These are phyloP conservation scores for Capronia epimyces DNA, from an alignment of 2,329 filamentous ascomycete genomes.

Conservation along the genomic window DNA sequence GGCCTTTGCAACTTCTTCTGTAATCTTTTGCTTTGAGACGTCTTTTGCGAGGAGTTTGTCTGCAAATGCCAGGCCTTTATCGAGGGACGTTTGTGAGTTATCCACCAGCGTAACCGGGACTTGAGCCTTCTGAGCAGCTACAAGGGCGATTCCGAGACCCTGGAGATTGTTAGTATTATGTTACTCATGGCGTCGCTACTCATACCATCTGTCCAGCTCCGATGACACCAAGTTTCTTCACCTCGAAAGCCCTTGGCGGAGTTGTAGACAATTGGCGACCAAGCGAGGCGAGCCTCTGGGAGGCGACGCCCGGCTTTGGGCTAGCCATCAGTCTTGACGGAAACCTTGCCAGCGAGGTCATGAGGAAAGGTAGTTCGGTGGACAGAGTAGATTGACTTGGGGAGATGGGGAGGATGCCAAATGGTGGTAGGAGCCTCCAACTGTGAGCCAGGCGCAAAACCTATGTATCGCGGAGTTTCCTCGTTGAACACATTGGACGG, in stretches of 20 bases:
- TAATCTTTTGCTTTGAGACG: constrained; percentile 78
- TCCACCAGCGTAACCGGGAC: constrained; percentile 85
- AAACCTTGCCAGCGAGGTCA: constrained; percentile 22
- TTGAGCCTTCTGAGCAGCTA: constrained; percentile 76
- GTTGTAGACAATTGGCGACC: constrained; percentile 64
- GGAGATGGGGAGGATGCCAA: neutral
- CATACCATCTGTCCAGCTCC: constrained; percentile 93
- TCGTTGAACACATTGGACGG: neutral
- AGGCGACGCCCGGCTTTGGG: constrained; percentile 32
- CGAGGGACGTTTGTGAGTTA: constrained; percentile 72
- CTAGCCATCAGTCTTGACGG: constrained; percentile 36
- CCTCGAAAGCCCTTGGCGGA: constrained; percentile 56
- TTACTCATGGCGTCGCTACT: neutral
- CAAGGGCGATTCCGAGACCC: constrained; percentile 92
- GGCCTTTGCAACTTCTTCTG: constrained; percentile 70
- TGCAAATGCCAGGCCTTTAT: constrained; percentile 89
- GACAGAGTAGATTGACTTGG: neutral
- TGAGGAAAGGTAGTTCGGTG: constrained; percentile 8
- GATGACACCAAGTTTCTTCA: constrained; percentile 84
- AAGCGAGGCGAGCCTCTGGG: constrained; percentile 34
- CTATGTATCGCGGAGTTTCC: neutral
- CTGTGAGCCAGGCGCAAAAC: neutral
- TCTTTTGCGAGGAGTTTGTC: constrained; percentile 93
- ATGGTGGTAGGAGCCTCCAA: neutral
- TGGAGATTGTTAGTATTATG: constrained; percentile 37